Evolutionary conservation across 768 basidiomycete genomes (phyloP).

Genomic region (Jaapia argillacea): DNA sequence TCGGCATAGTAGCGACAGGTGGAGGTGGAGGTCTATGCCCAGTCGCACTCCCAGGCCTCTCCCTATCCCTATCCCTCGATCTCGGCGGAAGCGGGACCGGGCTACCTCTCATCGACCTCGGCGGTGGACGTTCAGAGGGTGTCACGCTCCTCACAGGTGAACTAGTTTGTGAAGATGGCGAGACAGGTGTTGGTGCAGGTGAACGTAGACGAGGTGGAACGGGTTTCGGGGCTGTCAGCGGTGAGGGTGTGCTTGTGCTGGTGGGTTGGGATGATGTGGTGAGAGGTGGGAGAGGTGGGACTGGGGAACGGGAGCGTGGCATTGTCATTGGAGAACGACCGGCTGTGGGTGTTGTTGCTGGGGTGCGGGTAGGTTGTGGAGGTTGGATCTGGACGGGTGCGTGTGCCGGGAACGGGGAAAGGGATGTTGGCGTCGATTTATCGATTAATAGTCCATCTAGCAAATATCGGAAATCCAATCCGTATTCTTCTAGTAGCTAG

Average conservation of each 20-base stretch:
- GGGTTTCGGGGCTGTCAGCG: neutral
- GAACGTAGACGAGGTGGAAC: neutral
- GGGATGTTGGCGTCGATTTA: slow-evolving; percentile 30
- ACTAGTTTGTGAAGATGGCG: slow-evolving; percentile 9
- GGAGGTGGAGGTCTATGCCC: slow-evolving; percentile 38
- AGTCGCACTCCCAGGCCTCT: slow-evolving; percentile 38
- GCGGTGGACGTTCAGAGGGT: slow-evolving; percentile 20
- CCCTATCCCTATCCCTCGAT: slow-evolving; percentile 34
- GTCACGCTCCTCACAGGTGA: slow-evolving; percentile 4
- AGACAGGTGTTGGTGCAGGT: neutral
- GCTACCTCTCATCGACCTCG: slow-evolving; percentile 15
- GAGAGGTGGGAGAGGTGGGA: neutral
- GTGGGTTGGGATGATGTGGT: too few species aligned
- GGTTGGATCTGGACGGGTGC: slow-evolving; percentile 20
- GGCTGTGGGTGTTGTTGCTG: slow-evolving; percentile 4
- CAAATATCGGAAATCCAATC: slow-evolving; percentile 90
- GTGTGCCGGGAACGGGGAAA: slow-evolving; percentile 18
- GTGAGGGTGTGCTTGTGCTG: neutral
- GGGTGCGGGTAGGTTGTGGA: slow-evolving; percentile 13
- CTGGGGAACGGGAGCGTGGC: neutral
- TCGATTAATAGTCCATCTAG: slow-evolving; percentile 62
- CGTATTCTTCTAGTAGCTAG: slow-evolving; percentile 84
- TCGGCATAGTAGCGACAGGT: slow-evolving; percentile 44
- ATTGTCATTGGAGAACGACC: neutral
- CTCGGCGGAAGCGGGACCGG: slow-evolving; percentile 51